Percentiles rank a stretch among this genome's conserved stretches.
Evolutionary conservation across 2,329 filamentous ascomycete genomes (phyloP).

Genomic region (Phyllosticta citribraziliensis): DNA sequence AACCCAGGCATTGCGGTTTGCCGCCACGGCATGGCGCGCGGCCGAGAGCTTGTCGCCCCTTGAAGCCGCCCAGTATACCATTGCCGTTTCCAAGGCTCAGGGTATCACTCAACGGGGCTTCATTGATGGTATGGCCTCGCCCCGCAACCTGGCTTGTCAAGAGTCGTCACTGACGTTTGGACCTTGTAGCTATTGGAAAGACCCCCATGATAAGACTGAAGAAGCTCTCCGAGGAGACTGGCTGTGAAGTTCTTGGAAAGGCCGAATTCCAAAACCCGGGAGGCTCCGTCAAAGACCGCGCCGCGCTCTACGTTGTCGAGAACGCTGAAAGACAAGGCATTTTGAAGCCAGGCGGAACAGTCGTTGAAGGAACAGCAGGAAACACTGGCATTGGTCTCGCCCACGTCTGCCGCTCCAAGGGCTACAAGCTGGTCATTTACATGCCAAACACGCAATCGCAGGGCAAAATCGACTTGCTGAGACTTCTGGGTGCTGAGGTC

Average conservation of each 20-base stretch:
- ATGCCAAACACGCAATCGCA: slow-evolving; percentile 99
- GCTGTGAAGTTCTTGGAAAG: slow-evolving; percentile 90
- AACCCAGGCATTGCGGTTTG: slow-evolving; percentile 57
- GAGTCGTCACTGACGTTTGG: slow-evolving; percentile 10
- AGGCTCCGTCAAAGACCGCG: slow-evolving; percentile 91
- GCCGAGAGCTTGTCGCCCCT: slow-evolving; percentile 35
- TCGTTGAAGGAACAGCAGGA: slow-evolving; percentile 92
- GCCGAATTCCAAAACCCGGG: slow-evolving; percentile 99
- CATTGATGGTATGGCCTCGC: slow-evolving; percentile 57
- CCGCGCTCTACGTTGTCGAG: slow-evolving; percentile 85
- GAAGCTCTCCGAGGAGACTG: slow-evolving; percentile 77
- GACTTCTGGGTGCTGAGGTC: slow-evolving; percentile 86
- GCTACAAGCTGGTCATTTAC: slow-evolving; percentile 95
- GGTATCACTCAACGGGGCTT: slow-evolving; percentile 64
- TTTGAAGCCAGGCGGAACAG: slow-evolving; percentile 76
- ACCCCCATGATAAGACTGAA: slow-evolving; percentile 90
- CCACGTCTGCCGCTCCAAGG: slow-evolving; percentile 85
- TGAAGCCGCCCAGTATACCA: slow-evolving; percentile 48
- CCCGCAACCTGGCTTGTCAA: not conserved
- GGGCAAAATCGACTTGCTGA: slow-evolving; percentile 89
- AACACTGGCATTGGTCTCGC: slow-evolving; percentile 98
- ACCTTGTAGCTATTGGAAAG: slow-evolving; percentile 78
- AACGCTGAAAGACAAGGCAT: slow-evolving; percentile 85
- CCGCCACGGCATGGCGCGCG: slow-evolving; percentile 48
- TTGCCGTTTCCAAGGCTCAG: slow-evolving; percentile 70